Conservation (phyloP, 768 basidiomycete genomes). For the Russula lepida region DNA sequence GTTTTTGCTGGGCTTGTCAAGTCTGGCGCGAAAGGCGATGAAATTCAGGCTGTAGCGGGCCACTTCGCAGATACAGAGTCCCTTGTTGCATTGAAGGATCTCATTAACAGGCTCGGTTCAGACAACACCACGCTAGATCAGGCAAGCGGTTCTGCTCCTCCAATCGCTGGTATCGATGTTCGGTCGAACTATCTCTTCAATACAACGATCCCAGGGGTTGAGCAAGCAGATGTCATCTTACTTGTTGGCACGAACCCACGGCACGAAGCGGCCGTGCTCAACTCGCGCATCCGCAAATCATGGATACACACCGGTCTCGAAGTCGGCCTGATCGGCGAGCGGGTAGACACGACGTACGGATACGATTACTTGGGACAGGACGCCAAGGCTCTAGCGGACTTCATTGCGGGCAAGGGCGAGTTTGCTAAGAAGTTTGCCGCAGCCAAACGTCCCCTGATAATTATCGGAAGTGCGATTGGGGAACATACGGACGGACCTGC, state of each 20-base stretch:
- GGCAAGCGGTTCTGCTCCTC: conserved; percentile 52
- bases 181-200: conserved; percentile 98
- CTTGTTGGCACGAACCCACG: conserved; percentile 95
- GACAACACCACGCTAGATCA: conserved; percentile 87
- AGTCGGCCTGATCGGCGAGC: conserved; percentile 83
- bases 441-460: conserved; percentile 87
- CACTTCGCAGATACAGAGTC: conserved; percentile 91
- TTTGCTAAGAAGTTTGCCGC: conserved; percentile 84
- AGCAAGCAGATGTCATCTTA: conserved; percentile 85
- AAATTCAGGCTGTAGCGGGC: conserved; percentile 93
- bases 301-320: conserved; percentile 86
- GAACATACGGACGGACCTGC: conserved; percentile 82
- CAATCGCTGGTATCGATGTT: conserved; percentile 77
- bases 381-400: conserved; percentile 65
- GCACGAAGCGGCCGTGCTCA: conserved; percentile 94
- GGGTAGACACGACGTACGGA: conserved; percentile 85
- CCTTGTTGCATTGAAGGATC: conserved; percentile 87
- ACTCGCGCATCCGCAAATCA: conserved; percentile 92
- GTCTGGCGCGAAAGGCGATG: conserved; percentile 80
- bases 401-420: conserved; percentile 65
- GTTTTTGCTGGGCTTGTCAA: conserved; percentile 69
- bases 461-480: conserved; percentile 79
- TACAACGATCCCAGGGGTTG: conserved; percentile 81
- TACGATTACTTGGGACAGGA: conserved; percentile 85
- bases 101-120: conserved; percentile 87